Base-by-base conservation (phyloP, 2,329 filamentous ascomycete genomes). In the Stagonosporopsis vannaccii region DNA sequence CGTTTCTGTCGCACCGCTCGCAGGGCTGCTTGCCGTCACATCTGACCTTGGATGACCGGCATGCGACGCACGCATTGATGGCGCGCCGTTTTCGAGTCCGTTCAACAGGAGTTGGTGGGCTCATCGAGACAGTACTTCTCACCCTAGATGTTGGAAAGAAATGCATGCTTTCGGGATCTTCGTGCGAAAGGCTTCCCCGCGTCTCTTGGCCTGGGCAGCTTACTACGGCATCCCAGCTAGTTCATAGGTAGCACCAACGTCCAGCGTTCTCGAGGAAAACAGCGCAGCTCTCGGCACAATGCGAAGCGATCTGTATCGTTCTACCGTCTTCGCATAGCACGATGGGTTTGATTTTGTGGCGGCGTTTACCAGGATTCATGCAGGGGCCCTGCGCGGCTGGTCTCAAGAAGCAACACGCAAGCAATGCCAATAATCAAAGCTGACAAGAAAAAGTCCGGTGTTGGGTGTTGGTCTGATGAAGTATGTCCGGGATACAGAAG, bases 21-120 rank as follows among this genome's bases (percentile, higher is more conserved):
- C 72, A 75, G 7, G 72, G 72, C 7, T 62, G 64, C 8, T 62
- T 59, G 9, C 72, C 70, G 56, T 74, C 68, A 48, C 72, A 75
- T 39, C 67, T 62, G 11, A 75, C 72, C 49, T 75, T 75, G 22
- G 71, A 71, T 6, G 62, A 62, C 33, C 72, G 68, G 53, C 72
- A 75, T 23, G 50, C 41, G 25, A 58, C 52, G 57, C 72, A 75
- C 13, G 71, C 71, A 46, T 72, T 69, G 59, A 74, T 72, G 11
- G 70, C 71, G 25, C 71, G 66, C 20, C 70, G 66, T 65, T 74
- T 74, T 28, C 71, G 69, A 23, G 67, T 65, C 30, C 61, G 58
- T 23, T 67, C 59, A n/a, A 52, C 11, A 15, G 39, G 22, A 6
- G 11, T 19, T 20, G 55, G 33, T 28, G 35, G 30, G 35, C 25